phyloP scores from a whole-genome alignment of 179 eudicot genomes.

The Spergularia azorica region DNA sequence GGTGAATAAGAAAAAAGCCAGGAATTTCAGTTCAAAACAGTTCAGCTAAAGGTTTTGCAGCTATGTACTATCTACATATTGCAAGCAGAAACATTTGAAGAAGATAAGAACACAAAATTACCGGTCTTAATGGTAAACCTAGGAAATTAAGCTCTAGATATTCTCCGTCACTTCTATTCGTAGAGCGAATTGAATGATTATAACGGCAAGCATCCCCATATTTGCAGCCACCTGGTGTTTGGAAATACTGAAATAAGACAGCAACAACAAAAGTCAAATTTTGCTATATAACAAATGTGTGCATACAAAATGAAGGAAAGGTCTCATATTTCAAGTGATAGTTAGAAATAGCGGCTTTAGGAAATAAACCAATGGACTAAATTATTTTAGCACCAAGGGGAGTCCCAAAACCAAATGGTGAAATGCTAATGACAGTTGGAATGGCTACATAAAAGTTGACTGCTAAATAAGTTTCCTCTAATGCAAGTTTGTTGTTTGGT shows the following conservation, averaged over 20 bases:
- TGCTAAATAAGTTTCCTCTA: too few relatives aligned
- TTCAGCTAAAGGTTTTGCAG: background rate
- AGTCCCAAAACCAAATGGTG: too few relatives aligned
- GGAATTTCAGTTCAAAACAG: background rate
- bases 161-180: conserved; percentile 13
- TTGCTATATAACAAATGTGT: too few relatives aligned
- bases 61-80: background rate
- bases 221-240: conserved; percentile 36
- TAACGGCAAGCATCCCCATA: conserved; percentile 41
- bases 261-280: too few relatives aligned
- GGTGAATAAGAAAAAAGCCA: conserved; percentile 15
- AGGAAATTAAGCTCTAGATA: conserved; percentile 34
- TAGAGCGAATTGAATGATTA: conserved; percentile 23
- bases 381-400: too few relatives aligned
- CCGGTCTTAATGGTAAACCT: conserved; percentile 42
- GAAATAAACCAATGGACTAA: too few relatives aligned
- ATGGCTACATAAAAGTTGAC: too few relatives aligned
- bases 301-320: too few relatives aligned
- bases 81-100: background rate
- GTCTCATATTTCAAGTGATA: too few relatives aligned
- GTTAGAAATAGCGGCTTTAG: too few relatives aligned
- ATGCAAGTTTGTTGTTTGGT: too few relatives aligned
- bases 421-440: too few relatives aligned
- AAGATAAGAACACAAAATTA: conserved; percentile 16
- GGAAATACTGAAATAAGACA: conserved; percentile 31